Evolutionary conservation across 805 yeast species (phyloP).

Genomic region (Metschnikowia corniflorae): DNA sequence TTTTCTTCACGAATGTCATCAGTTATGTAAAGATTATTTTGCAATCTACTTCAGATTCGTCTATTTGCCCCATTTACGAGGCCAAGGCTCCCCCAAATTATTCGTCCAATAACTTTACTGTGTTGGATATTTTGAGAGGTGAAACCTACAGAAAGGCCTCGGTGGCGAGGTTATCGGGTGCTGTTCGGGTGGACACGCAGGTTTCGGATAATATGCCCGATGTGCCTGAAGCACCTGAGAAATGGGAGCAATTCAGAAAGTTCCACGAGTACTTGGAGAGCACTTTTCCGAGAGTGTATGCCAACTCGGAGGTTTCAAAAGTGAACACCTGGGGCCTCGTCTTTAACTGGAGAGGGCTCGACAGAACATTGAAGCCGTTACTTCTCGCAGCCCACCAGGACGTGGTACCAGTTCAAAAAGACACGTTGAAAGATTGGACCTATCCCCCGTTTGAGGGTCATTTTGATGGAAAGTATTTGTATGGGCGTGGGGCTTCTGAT

Average conservation of each 20-base stretch:
- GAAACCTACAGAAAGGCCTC: slow-evolving; percentile 32
- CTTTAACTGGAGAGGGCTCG: slow-evolving; percentile 16
- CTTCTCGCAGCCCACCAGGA: slow-evolving; percentile 18
- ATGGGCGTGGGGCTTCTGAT: slow-evolving; percentile 79
- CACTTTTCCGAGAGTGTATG: slow-evolving; percentile 13
- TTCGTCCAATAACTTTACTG: slow-evolving; percentile 26
- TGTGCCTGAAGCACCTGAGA: slow-evolving; percentile 47
- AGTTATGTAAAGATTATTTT: slow-evolving; percentile 10
- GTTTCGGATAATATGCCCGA: slow-evolving; percentile 49
- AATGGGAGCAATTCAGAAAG: slow-evolving; percentile 38
- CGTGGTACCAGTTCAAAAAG: slow-evolving; percentile 19
- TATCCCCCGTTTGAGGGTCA: slow-evolving; percentile 17
- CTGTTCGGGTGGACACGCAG: slow-evolving; percentile 64
- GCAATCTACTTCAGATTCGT: slow-evolving; percentile 9
- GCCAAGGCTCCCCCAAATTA: slow-evolving; percentile 21
- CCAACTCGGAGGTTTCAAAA: slow-evolving; percentile 8
- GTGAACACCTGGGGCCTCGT: slow-evolving; percentile 17
- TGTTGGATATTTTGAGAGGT: slow-evolving; percentile 32
- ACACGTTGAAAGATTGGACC: slow-evolving; percentile 13
- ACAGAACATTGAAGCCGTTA: slow-evolving; percentile 15
- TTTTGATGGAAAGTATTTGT: slow-evolving; percentile 38
- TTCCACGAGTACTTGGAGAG: slow-evolving; percentile 16
- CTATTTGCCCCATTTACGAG: slow-evolving; percentile 14
- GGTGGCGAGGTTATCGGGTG: slow-evolving; percentile 47
- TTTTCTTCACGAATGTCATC: slow-evolving; percentile 10